Evolutionary conservation across 2,329 filamentous ascomycete genomes (phyloP).

Genomic region (Seiridium cupressi): DNA sequence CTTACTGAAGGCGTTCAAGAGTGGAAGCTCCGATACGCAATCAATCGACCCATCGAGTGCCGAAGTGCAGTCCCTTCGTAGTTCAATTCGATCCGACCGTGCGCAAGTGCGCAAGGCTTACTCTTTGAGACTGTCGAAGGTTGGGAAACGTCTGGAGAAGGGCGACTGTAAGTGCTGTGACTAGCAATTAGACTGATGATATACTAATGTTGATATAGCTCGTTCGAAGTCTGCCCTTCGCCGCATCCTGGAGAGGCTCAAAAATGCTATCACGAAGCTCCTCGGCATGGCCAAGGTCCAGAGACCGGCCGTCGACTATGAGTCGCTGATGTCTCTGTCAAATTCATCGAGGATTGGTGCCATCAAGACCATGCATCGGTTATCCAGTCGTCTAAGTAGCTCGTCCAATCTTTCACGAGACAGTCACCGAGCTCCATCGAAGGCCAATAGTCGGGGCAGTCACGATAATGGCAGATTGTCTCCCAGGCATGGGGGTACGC

Average conservation of each 20-base stretch:
- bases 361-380: conserved; percentile 44
- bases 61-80: conserved; percentile 29
- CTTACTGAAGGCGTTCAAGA: conserved; percentile 35
- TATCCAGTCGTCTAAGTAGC: conserved; percentile 35
- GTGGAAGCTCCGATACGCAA: not conserved
- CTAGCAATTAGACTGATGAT: not conserved
- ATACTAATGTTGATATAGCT: conserved; percentile 22
- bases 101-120: conserved; percentile 42
- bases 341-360: conserved; percentile 46
- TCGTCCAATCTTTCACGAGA: conserved; percentile 2
- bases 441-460: not conserved
- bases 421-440: not conserved
- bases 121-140: conserved; percentile 34
- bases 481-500: too few relatives aligned
- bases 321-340: conserved; percentile 45
- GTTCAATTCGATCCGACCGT: conserved; percentile 37
- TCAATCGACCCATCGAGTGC: conserved; percentile 9
- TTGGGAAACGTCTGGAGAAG: conserved; percentile 39
- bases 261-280: conserved; percentile 37
- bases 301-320: conserved; percentile 39
- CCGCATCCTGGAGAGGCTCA: conserved; percentile 41
- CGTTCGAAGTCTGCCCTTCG: conserved; percentile 36
- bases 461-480: too few relatives aligned
- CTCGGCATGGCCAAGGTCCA: conserved; percentile 33
- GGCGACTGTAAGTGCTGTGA: conserved; percentile 43